Evolutionary conservation across 164 flowering plant species (phyloP).

Genomic region (Nymphaea colorata): DNA sequence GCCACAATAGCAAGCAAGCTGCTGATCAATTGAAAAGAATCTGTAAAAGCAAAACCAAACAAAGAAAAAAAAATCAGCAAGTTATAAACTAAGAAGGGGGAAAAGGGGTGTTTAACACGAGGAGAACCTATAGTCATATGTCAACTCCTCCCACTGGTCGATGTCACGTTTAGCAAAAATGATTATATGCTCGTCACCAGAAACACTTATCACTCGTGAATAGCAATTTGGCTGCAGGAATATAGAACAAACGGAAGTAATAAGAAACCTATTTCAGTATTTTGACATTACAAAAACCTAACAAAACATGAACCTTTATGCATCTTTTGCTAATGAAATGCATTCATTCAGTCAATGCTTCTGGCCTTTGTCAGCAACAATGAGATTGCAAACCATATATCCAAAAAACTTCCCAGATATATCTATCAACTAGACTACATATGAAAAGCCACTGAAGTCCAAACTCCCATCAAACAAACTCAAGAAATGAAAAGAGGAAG

Average conservation of each 20-base stretch:
- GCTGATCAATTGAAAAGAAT: slow-evolving; percentile 76
- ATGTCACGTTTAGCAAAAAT: slow-evolving; percentile 97
- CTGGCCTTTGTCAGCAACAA: too few relatives aligned
- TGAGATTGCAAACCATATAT: too few relatives aligned
- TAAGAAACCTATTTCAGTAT: not conserved
- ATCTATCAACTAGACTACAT: too few relatives aligned
- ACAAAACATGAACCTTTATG: too few relatives aligned
- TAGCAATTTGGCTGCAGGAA: slow-evolving; percentile 92
- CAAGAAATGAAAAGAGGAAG: too few relatives aligned
- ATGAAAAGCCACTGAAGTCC: too few relatives aligned
- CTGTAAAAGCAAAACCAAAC: slow-evolving; percentile 20
- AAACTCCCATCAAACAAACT: too few relatives aligned
- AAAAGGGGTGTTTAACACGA: not conserved
- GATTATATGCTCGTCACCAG: slow-evolving; percentile 85
- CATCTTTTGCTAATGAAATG: too few relatives aligned
- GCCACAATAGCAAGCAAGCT: slow-evolving; percentile 84
- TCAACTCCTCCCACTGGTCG: slow-evolving; percentile 82
- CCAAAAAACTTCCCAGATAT: too few relatives aligned
- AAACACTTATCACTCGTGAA: slow-evolving; percentile 78
- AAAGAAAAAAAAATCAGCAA: not conserved
- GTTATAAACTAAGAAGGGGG: slow-evolving; percentile 2
- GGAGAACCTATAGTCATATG: slow-evolving; percentile 92
- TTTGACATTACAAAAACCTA: not conserved
- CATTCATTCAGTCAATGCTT: too few relatives aligned
- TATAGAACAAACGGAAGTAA: not conserved